phyloP scores from a whole-genome alignment of 805 yeast species.

The Jamesozyma spencerorum region DNA sequence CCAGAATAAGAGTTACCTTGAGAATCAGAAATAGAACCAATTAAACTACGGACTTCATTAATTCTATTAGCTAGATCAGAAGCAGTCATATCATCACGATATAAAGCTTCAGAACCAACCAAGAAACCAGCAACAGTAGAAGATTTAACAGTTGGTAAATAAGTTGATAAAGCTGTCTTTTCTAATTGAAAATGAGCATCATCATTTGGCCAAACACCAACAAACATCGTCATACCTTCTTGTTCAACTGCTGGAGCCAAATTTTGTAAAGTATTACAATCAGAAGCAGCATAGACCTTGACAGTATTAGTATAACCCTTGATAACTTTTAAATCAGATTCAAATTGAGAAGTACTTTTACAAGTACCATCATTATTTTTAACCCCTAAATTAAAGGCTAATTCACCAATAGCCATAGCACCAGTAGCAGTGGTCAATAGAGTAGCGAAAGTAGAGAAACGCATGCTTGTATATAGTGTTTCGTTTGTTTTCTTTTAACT shows the following conservation, averaged over 20 bases:
- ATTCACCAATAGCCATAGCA: constrained; percentile 53
- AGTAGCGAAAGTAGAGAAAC: constrained; percentile 37
- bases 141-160: constrained; percentile 65
- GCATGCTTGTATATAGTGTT: too few relatives aligned
- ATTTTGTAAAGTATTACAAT: constrained; percentile 78
- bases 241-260: constrained; percentile 81
- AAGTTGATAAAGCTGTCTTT: constrained; percentile 55
- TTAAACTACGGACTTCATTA: constrained; percentile 46
- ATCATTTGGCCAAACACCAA: constrained; percentile 94
- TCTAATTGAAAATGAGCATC: constrained; percentile 68
- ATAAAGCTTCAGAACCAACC: constrained; percentile 93
- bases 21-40: constrained; percentile 60
- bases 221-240: constrained; percentile 64
- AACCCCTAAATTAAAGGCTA: constrained; percentile 85
- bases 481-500: too few relatives aligned
- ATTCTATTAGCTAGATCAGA: constrained; percentile 61
- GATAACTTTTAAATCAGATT: constrained; percentile 53
- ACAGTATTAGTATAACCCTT: constrained; percentile 52
- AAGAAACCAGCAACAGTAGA: constrained; percentile 65
- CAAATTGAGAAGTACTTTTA: constrained; percentile 64
- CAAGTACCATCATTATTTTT: constrained; percentile 65
- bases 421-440: constrained; percentile 34
- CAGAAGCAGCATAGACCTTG: constrained; percentile 87
- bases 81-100: constrained; percentile 81
- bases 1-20: constrained; percentile 68